Conservation (phyloP, 805 yeast species). For the Metschnikowia henanensis region DNA sequence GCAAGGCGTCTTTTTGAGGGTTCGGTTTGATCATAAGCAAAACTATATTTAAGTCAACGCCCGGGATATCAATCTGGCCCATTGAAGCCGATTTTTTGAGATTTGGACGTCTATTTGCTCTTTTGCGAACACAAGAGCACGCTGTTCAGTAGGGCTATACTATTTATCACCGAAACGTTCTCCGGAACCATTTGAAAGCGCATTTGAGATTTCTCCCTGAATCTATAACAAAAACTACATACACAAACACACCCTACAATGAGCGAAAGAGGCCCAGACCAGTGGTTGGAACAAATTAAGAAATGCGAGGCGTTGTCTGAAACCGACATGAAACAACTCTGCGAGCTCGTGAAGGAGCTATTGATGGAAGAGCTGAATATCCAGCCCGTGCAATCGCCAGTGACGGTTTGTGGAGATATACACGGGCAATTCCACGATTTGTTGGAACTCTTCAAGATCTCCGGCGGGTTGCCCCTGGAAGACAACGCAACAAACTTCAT, state of each 20-base stretch:
- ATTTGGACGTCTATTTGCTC: too few species aligned
- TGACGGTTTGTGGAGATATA: constrained; percentile 95
- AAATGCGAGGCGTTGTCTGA: constrained; percentile 89
- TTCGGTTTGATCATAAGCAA: too few species aligned
- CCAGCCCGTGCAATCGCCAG: constrained; percentile 92
- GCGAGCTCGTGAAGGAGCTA: constrained; percentile 92
- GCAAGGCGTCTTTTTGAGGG: too few species aligned
- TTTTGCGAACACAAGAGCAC: not conserved
- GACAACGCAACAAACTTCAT: constrained; percentile 66
- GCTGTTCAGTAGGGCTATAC: not conserved
- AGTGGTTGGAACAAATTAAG: constrained; percentile 92
- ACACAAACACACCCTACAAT: constrained; percentile 29
- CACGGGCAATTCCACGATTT: constrained; percentile 98
- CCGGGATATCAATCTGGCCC: too few species aligned
- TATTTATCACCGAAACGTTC: too few species aligned
- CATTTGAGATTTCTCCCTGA: too few species aligned
- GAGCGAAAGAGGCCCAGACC: constrained; percentile 87
- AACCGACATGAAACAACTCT: constrained; percentile 91
- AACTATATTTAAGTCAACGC: too few species aligned
- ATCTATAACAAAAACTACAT: too few species aligned
- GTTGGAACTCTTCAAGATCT: constrained; percentile 81
- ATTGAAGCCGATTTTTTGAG: too few species aligned
- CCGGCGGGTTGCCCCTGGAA: constrained; percentile 89
- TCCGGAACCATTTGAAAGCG: too few species aligned
- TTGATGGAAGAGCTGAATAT: constrained; percentile 95